Evolutionary conservation across 495 filamentous ascomycete species (phyloP).

Genomic region (Podospora sp.): DNA sequence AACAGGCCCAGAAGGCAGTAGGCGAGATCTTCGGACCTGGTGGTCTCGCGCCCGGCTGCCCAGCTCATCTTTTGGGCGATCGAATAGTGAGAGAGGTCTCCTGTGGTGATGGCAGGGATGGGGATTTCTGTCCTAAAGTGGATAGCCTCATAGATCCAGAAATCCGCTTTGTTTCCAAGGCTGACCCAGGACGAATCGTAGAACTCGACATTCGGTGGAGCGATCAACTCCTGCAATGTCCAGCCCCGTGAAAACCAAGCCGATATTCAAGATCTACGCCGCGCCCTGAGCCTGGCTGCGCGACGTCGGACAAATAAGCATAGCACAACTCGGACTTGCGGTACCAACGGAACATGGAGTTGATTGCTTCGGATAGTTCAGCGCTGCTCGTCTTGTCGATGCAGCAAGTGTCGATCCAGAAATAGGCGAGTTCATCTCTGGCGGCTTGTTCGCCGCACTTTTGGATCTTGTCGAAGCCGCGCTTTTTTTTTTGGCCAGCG

Average conservation of each 20-base stretch:
- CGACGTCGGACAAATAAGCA: not conserved
- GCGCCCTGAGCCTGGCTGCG: too few relatives aligned
- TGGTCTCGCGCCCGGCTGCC: not conserved
- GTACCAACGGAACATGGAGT: conserved; percentile 3
- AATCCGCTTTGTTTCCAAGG: not conserved
- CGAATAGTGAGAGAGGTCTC: not conserved
- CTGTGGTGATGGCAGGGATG: not conserved
- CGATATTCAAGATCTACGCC: not conserved
- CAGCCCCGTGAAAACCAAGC: too few relatives aligned
- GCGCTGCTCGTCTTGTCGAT: too few relatives aligned
- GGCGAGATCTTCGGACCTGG: not conserved
- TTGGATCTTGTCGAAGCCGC: not conserved
- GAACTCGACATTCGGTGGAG: not conserved
- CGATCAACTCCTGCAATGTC: too few relatives aligned
- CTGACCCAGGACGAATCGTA: not conserved
- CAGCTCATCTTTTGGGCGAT: not conserved
- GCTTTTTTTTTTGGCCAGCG: not conserved
- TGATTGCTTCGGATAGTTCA: too few relatives aligned
- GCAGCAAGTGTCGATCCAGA: not conserved
- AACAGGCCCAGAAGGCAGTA: not conserved
- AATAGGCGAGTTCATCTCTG: not conserved
- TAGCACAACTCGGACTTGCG: not conserved
- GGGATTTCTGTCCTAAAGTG: not conserved
- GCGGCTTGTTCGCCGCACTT: not conserved
- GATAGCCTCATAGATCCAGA: too few relatives aligned